A percentile compares a stretch with the other conserved stretches of the same genome.
These are phyloP conservation scores for Camellia japonica DNA, from an alignment of 148 eudicot genomes.

Conservation along the genomic window DNA sequence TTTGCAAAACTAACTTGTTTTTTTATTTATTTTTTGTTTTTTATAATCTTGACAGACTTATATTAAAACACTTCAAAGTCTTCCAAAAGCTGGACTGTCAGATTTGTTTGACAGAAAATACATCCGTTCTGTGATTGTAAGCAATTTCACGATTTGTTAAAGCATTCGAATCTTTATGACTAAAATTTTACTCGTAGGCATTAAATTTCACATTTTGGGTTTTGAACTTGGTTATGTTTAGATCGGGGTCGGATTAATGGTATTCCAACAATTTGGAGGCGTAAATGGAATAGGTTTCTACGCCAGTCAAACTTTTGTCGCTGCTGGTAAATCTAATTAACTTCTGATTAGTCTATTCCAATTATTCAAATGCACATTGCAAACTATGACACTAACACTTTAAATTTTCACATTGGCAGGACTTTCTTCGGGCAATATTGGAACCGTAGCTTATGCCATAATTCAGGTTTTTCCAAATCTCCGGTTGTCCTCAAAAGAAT, in stretches of 20 bases:
- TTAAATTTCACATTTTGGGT: neutral
- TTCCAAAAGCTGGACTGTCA: constrained; percentile 50
- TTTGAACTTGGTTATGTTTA: constrained; percentile 17
- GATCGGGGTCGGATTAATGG: constrained; percentile 89
- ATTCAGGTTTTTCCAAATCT: constrained; percentile 33
- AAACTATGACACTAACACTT: neutral
- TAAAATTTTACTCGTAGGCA: too few species aligned
- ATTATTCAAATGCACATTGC: too few species aligned
- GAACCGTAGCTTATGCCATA: constrained; percentile 60
- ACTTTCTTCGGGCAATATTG: constrained; percentile 49
- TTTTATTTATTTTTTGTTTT: neutral
- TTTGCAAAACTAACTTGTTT: neutral
- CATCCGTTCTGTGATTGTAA: constrained; percentile 66
- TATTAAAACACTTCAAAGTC: constrained; percentile 36
- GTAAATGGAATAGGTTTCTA: constrained; percentile 79
- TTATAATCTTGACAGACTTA: constrained; percentile 35
- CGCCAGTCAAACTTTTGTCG: constrained; percentile 57
- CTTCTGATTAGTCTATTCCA: neutral
- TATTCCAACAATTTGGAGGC: constrained; percentile 82
- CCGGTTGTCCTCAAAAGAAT: too few species aligned
- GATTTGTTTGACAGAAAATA: constrained; percentile 61
- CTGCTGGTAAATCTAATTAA: constrained; percentile 40
- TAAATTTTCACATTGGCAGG: constrained; percentile 35
- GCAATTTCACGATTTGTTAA: constrained; percentile 6
- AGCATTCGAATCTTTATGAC: neutral